Evolutionary conservation across 352 stramenopile species (phyloP).

Genomic region (Globisporangium polare): DNA sequence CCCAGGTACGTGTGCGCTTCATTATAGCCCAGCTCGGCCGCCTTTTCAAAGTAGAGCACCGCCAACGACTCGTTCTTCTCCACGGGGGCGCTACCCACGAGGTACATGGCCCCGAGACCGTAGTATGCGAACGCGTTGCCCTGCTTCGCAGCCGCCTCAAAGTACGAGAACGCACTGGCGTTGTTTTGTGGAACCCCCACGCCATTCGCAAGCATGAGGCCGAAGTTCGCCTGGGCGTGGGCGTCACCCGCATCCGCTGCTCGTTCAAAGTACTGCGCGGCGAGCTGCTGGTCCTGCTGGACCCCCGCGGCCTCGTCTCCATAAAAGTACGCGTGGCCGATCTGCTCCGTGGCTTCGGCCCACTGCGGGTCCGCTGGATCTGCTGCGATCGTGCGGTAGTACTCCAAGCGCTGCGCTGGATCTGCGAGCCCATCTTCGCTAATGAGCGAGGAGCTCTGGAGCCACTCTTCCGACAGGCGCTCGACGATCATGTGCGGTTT

Average conservation of each 20-base stretch:
- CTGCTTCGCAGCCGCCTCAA: conserved; percentile 46
- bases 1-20: conserved; percentile 74
- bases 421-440: conserved; percentile 34
- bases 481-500: conserved; percentile 27
- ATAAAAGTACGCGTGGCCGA: conserved; percentile 74
- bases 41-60: conserved; percentile 55
- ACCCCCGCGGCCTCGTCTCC: conserved; percentile 60
- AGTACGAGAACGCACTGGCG: conserved; percentile 53
- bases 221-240: conserved; percentile 64
- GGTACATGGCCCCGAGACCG: conserved; percentile 60
- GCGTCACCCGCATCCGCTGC: conserved; percentile 64
- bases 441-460: conserved; percentile 18
- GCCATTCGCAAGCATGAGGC: conserved; percentile 66
- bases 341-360: conserved; percentile 48
- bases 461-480: conserved; percentile 48
- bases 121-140: conserved; percentile 63
- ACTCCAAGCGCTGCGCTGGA: conserved; percentile 51
- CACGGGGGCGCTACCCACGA: conserved; percentile 37
- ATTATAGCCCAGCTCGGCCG: conserved; percentile 46
- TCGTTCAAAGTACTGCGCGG: conserved; percentile 56
- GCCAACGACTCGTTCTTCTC: conserved; percentile 54
- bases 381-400: conserved; percentile 53
- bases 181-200: conserved; percentile 58
- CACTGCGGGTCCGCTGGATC: conserved; percentile 63
- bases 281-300: conserved; percentile 36